Conservation (phyloP, 129 eudicot species). For the Ambrosia trifida region DNA sequence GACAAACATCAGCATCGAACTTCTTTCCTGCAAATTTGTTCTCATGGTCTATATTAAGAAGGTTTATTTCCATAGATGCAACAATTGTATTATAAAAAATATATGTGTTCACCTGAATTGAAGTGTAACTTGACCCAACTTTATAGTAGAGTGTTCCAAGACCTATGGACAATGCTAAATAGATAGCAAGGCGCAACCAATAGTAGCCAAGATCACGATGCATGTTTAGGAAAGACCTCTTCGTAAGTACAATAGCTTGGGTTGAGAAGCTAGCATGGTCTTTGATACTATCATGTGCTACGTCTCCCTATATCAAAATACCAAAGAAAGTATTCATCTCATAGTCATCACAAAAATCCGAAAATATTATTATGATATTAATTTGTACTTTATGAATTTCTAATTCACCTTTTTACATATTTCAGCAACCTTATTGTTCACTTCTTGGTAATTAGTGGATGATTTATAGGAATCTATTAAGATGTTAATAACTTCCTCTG, state of each 20-base stretch:
- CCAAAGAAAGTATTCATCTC: not conserved
- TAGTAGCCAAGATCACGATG: conserved; percentile 66
- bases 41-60: not conserved
- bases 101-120: conserved; percentile 46
- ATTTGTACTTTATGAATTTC: not conserved
- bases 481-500: conserved; percentile 44
- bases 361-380: not conserved
- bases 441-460: conserved; percentile 40
- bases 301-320: conserved; percentile 8
- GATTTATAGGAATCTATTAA: conserved; percentile 46
- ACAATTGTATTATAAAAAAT: not conserved
- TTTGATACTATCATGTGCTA: conserved; percentile 30
- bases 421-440: conserved; percentile 34
- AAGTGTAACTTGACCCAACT: conserved; percentile 42
- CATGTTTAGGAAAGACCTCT: conserved; percentile 59
- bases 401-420: conserved; percentile 47
- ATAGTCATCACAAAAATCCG: not conserved
- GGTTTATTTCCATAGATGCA: no score
- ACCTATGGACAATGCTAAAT: conserved; percentile 42
- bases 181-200: conserved; percentile 63
- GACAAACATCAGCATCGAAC: conserved; percentile 75
- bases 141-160: conserved; percentile 54
- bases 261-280: conserved; percentile 49
- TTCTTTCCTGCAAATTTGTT: conserved; percentile 52
- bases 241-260: conserved; percentile 54